Conservation (phyloP, 1,284 basidiomycete genomes). For the Pseudozyma tsukubaensis region DNA sequence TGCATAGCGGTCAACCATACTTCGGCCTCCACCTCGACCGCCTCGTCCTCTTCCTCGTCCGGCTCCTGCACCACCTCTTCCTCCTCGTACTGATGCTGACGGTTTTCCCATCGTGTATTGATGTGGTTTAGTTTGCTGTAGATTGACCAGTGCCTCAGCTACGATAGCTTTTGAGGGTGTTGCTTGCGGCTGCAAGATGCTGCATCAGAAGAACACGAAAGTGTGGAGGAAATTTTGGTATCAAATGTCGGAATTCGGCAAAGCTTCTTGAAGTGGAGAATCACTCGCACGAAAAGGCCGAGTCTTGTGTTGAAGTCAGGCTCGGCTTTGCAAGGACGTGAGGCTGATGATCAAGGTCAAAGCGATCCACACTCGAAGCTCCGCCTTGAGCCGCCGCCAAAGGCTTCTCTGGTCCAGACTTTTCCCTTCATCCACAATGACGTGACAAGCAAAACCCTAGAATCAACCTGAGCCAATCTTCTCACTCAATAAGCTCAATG, state of each 20-base stretch:
- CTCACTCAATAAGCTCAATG: no score
- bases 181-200: no score
- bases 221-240: constrained; percentile 28
- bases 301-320: not conserved
- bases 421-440: not conserved
- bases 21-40: constrained; percentile 39
- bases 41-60: constrained; percentile 40
- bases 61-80: constrained; percentile 32
- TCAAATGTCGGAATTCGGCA: constrained; percentile 12
- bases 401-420: constrained; percentile 2
- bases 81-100: constrained; percentile 29
- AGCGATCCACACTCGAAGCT: constrained; percentile 10
- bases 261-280: not conserved
- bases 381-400: constrained; percentile 31
- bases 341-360: not conserved
- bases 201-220: constrained; percentile 15
- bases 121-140: not conserved
- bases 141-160: constrained; percentile 1
- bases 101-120: constrained; percentile 27
- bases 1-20: constrained; percentile 30
- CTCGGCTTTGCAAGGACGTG: constrained; percentile 32
- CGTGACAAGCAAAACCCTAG: no score
- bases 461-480: no score
- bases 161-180: not conserved
- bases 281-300: not conserved